phyloP scores from a whole-genome alignment of 2,329 filamentous ascomycete genomes.

The Hymenoscyphus albidus region DNA sequence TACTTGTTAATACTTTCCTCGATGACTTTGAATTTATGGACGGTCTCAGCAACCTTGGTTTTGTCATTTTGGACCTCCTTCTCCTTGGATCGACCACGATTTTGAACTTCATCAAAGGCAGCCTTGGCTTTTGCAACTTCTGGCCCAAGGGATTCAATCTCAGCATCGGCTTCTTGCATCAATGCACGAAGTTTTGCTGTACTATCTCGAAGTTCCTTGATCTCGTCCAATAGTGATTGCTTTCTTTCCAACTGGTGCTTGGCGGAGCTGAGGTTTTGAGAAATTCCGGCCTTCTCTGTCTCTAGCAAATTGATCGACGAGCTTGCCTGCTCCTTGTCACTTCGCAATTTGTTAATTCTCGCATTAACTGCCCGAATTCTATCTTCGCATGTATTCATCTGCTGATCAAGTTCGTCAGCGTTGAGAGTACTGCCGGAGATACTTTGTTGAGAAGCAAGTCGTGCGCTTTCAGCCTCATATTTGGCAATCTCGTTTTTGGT shows the following conservation, averaged over 20 bases:
- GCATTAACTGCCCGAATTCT: conserved; percentile 62
- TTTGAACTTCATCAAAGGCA: conserved; percentile 71
- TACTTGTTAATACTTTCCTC: conserved; percentile 79
- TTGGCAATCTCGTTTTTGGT: conserved; percentile 68
- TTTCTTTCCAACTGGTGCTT: conserved; percentile 79
- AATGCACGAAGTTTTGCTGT: conserved; percentile 64
- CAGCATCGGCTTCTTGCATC: conserved; percentile 66
- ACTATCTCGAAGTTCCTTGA: conserved; percentile 68
- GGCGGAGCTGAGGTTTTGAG: conserved; percentile 66
- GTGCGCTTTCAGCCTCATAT: conserved; percentile 68
- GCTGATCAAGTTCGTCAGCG: conserved; percentile 78
- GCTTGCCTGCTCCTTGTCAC: conserved; percentile 68
- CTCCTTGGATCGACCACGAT: conserved; percentile 68
- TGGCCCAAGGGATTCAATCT: conserved; percentile 71
- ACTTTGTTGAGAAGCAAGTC: conserved; percentile 72
- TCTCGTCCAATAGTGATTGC: conserved; percentile 62
- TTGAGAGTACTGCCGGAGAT: conserved; percentile 62
- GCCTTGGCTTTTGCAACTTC: conserved; percentile 72
- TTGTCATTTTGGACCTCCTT: conserved; percentile 67
- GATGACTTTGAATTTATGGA: conserved; percentile 72
- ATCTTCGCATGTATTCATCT: conserved; percentile 64
- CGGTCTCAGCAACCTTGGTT: conserved; percentile 66
- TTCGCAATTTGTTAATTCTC: conserved; percentile 60
- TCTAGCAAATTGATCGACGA: conserved; percentile 68
- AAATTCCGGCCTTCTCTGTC: conserved; percentile 70